Percentiles rank a stretch among this genome's conserved stretches.
phyloP scores from a whole-genome alignment of 192 early-diverging fungal genomes.

The Umbelopsis ramanniana region DNA sequence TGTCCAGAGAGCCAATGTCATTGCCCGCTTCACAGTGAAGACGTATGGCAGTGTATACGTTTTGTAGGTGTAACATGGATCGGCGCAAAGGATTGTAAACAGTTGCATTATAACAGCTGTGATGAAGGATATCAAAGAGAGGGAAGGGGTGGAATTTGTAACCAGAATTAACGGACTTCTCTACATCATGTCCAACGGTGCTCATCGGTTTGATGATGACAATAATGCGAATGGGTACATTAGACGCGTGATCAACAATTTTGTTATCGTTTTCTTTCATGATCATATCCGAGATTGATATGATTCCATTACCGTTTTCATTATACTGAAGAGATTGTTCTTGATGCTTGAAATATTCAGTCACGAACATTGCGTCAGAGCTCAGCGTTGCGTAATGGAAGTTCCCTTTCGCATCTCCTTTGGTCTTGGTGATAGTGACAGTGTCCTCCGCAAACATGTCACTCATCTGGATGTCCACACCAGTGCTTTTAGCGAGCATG shows the following conservation, averaged over 20 bases:
- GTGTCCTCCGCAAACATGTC: conserved; percentile 24
- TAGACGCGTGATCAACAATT: neutral
- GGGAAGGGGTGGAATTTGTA: conserved; percentile 44
- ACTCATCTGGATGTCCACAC: conserved; percentile 8
- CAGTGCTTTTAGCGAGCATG: conserved; percentile 14
- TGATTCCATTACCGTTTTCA: neutral
- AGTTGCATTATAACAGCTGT: conserved; percentile 42
- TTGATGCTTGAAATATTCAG: conserved; percentile 8
- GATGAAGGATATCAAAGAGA: conserved; percentile 47
- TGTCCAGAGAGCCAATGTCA: neutral
- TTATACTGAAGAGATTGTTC: neutral
- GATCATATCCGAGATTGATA: neutral
- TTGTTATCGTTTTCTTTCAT: neutral
- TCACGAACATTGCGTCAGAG: neutral
- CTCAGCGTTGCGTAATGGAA: conserved; percentile 2
- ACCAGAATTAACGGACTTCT: conserved; percentile 27
- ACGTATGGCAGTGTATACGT: conserved; percentile 28
- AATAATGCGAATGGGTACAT: conserved; percentile 38
- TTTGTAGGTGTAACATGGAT: conserved; percentile 40
- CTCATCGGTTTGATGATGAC: conserved; percentile 46
- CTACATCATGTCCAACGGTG: conserved; percentile 33
- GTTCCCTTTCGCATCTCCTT: neutral
- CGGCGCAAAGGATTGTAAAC: conserved; percentile 41
- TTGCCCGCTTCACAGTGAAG: conserved; percentile 8
- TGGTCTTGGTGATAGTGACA: conserved; percentile 18